Conservation (phyloP, 441 rosid genomes). For the Erodium moschatum region DNA sequence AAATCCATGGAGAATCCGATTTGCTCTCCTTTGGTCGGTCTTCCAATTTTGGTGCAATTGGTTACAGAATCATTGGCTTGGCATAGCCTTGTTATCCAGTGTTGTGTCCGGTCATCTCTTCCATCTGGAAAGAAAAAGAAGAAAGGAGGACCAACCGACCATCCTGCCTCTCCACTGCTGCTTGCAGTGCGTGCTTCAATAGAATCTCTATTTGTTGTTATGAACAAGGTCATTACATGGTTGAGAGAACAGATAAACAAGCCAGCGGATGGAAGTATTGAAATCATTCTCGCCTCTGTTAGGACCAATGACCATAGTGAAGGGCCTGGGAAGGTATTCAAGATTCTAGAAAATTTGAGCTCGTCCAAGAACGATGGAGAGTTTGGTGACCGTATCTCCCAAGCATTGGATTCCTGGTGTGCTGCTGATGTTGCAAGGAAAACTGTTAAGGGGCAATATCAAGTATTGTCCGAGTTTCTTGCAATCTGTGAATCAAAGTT, state of each 20-base stretch:
- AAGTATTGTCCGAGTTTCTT: slow-evolving; percentile 40
- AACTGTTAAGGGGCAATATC: slow-evolving; percentile 39
- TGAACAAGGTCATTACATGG: slow-evolving; percentile 54
- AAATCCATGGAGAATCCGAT: slow-evolving; percentile 40
- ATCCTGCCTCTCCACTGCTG: slow-evolving; percentile 32
- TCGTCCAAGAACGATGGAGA: slow-evolving; percentile 38
- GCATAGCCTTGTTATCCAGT: slow-evolving; percentile 69
- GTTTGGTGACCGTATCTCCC: slow-evolving; percentile 49
- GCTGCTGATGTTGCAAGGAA: slow-evolving; percentile 48
- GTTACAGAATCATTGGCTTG: slow-evolving; percentile 88
- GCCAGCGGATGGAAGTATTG: slow-evolving; percentile 51
- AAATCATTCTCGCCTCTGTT: slow-evolving; percentile 38
- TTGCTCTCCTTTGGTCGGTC: slow-evolving; percentile 35
- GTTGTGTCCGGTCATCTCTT: slow-evolving; percentile 54
- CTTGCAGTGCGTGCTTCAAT: slow-evolving; percentile 43
- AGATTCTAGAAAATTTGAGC: slow-evolving; percentile 35
- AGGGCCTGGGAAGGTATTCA: slow-evolving; percentile 66
- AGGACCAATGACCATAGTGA: slow-evolving; percentile 31
- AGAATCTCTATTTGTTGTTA: slow-evolving; percentile 29
- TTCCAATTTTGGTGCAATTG: slow-evolving; percentile 52
- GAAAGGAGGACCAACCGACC: slow-evolving; percentile 53
- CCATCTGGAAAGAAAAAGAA: slow-evolving; percentile 95
- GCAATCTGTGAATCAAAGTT: slow-evolving; percentile 57
- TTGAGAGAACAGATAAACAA: slow-evolving; percentile 34
- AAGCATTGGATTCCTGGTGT: slow-evolving; percentile 59